These are phyloP conservation scores for Chalciporus chontae DNA, from an alignment of 768 basidiomycete species.

Conservation along the genomic window DNA sequence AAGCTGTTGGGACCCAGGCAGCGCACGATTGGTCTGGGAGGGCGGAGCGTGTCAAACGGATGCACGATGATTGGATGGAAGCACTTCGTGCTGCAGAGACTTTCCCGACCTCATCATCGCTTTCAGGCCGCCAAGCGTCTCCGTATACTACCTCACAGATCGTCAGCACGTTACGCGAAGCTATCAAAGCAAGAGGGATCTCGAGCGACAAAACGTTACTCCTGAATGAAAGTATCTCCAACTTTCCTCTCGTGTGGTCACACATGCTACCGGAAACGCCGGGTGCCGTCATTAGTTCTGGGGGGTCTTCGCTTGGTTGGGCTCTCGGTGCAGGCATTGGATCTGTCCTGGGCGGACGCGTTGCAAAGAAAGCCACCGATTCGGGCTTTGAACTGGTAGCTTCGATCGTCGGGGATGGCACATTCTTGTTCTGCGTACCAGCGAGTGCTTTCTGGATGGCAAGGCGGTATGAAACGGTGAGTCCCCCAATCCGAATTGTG, in stretches of 20 bases:
- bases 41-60: constrained; percentile 14
- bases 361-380: constrained; percentile 15
- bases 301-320: constrained; percentile 69
- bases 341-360: constrained; percentile 42
- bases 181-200: constrained; percentile 31
- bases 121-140: constrained; percentile 5
- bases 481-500: constrained; percentile 8
- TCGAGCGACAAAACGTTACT: constrained; percentile 43
- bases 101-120: constrained; percentile 17
- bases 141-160: constrained; percentile 45
- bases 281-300: constrained; percentile 52
- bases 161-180: constrained; percentile 43
- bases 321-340: constrained; percentile 64
- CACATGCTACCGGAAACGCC: constrained; percentile 52
- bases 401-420: constrained; percentile 66
- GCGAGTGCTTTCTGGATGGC: constrained; percentile 73
- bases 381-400: constrained; percentile 51
- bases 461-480: constrained; percentile 59
- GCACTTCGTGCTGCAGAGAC: constrained; percentile 32
- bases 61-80: constrained; percentile 27
- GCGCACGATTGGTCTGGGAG: constrained; percentile 12
- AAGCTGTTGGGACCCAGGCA: constrained; percentile 10
- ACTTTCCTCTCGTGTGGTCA: constrained; percentile 50
- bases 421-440: constrained; percentile 64
- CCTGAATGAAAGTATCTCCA: constrained; percentile 64